A percentile compares a stretch with the other conserved stretches of the same genome.
Evolutionary conservation across 352 stramenopile species (phyloP).

Genomic region (Aphanomyces cochlioides): DNA sequence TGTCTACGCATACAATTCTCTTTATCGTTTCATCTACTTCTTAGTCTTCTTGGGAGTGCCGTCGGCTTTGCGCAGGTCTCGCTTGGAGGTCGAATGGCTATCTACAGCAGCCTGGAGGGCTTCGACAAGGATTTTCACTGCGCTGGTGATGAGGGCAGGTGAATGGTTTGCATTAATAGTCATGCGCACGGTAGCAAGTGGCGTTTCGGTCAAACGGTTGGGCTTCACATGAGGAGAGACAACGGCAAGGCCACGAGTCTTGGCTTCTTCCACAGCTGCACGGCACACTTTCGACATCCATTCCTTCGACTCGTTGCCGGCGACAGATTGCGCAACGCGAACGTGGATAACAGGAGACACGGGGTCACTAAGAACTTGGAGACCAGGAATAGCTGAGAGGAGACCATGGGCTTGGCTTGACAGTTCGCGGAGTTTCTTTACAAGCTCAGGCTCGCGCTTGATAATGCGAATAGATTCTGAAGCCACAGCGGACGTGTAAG

Average conservation of each 20-base stretch:
- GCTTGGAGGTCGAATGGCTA: neutral
- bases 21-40: too few relatives aligned
- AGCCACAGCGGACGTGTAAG: slow-evolving; percentile 91
- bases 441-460: slow-evolving; percentile 68
- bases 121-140: slow-evolving; percentile 53
- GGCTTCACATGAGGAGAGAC: slow-evolving; percentile 74
- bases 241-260: slow-evolving; percentile 61
- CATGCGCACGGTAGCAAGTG: slow-evolving; percentile 66
- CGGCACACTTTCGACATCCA: slow-evolving; percentile 61
- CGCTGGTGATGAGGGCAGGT: slow-evolving; percentile 48
- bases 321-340: slow-evolving; percentile 40
- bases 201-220: slow-evolving; percentile 48
- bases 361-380: slow-evolving; percentile 52
- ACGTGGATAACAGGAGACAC: slow-evolving; percentile 73
- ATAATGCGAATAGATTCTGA: slow-evolving; percentile 85
- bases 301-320: slow-evolving; percentile 44
- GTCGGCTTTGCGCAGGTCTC: slow-evolving; percentile 1
- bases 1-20: too few relatives aligned
- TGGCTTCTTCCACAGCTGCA: slow-evolving; percentile 54
- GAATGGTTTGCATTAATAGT: slow-evolving; percentile 71
- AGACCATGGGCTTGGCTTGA: slow-evolving; percentile 54
- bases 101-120: slow-evolving; percentile 46
- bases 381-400: slow-evolving; percentile 43
- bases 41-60: too few relatives aligned
- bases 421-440: slow-evolving; percentile 62